These are phyloP conservation scores for Combretum micranthum DNA, from an alignment of 345 rosid genomes.

Conservation along the genomic window DNA sequence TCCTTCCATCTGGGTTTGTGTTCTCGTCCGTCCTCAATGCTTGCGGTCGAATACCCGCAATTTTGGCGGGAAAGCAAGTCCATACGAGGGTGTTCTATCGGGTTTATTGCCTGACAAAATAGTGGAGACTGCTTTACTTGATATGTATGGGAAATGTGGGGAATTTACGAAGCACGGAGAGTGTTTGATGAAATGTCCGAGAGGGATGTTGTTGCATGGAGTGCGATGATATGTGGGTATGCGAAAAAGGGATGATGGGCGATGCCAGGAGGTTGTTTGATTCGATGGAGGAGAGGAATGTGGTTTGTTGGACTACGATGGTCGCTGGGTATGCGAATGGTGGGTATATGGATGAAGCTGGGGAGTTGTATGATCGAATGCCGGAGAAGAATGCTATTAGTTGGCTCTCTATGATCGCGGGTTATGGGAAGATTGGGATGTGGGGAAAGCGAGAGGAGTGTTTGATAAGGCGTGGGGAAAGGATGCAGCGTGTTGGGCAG, in stretches of 20 bases:
- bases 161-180: constrained; percentile 30
- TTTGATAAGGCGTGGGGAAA: constrained; percentile 30
- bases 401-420: constrained; percentile 48
- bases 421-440: constrained; percentile 37
- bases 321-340: constrained; percentile 47
- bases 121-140: constrained; percentile 40
- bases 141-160: constrained; percentile 41
- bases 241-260: constrained; percentile 34
- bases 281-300: constrained; percentile 19
- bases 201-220: constrained; percentile 54
- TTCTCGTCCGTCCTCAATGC: constrained; percentile 70
- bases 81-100: constrained; percentile 43
- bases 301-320: constrained; percentile 43
- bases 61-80: constrained; percentile 33
- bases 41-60: constrained; percentile 40
- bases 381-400: constrained; percentile 27
- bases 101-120: constrained; percentile 32
- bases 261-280: constrained; percentile 33
- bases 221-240: constrained; percentile 59
- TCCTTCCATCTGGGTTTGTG: constrained; percentile 35
- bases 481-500: constrained; percentile 44
- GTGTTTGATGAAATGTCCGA: constrained; percentile 45
- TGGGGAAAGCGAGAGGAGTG: constrained; percentile 32
- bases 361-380: constrained; percentile 28
- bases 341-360: constrained; percentile 32